Evolutionary conservation across 441 rosid genomes (phyloP), one percentile per base, ranked within the genome.

Genomic region (Populus trichocarpa): DNA sequence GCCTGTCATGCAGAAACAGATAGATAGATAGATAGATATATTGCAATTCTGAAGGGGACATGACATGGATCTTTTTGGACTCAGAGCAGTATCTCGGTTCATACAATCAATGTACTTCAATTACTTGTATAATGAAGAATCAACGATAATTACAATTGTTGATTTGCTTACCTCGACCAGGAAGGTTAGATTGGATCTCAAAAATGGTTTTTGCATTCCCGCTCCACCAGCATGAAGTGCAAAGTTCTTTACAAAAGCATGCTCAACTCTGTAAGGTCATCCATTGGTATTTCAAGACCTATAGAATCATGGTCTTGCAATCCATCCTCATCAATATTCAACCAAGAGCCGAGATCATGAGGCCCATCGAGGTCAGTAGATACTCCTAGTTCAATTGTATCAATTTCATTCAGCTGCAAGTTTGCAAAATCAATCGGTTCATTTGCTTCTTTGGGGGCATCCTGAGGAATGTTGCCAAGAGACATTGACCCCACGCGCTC

Each of bases 231-330:
- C 46, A 46, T 53, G 57, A n/a, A 18, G 42, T 1, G 38, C 12
- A 64, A n/a, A 36, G 38, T 46, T 22, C 38, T 36, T 36, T 75
- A 83, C 74, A 81, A 38, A 5, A 85, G 73, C 86, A 87, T 82
- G 33, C 80, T 82, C 82, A 90, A 77, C 30, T 85, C 88, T 2
- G 89, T 78, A 35, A 96, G 93, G 81, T 94, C 98, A 78, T 96
- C 98, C 98, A 93, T 93, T 12, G 99, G 98, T 83, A 92, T 92
- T 70, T 89, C 90, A 59, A 94, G 92, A 77, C 98, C 98, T 11
- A 85, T 82, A 0, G 90, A 78, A 79, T 90, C 96, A 69, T 85
- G 85, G 70, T 88, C 99, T 75, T 85, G 97, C 79, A 89, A 84
- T 10, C 89, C 93, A 36, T 92, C 97, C 40, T 84, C 87, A 2